These are phyloP conservation scores for Apiospora saccharicola DNA, from an alignment of 2,329 filamentous ascomycete species.

Conservation along the genomic window DNA sequence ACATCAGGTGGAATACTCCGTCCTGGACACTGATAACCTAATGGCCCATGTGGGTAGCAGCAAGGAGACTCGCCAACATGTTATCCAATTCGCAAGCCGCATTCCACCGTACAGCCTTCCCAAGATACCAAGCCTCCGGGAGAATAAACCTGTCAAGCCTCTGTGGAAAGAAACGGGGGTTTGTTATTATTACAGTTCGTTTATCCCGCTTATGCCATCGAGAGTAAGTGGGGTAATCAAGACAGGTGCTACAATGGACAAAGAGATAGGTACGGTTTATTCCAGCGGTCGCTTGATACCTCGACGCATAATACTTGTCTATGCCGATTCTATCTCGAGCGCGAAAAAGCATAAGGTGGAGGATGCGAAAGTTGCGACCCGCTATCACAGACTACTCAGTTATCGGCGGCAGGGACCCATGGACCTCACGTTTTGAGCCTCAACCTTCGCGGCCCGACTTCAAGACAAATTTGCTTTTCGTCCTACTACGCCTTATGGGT, in stretches of 20 bases:
- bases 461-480: not conserved
- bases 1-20: not conserved
- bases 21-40: not conserved
- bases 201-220: too few relatives aligned
- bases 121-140: not conserved
- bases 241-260: too few relatives aligned
- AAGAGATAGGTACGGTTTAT: too few relatives aligned
- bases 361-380: not conserved
- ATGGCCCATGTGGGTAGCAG: not conserved
- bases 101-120: not conserved
- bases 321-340: not conserved
- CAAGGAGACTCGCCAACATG: not conserved
- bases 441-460: not conserved
- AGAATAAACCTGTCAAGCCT: too few relatives aligned
- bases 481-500: too few relatives aligned
- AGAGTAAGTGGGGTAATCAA: too few relatives aligned
- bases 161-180: too few relatives aligned
- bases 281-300: too few relatives aligned
- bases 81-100: not conserved
- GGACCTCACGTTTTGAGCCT: not conserved
- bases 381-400: slow-evolving; percentile 1
- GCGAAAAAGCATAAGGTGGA: not conserved
- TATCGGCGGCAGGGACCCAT: not conserved
- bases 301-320: not conserved
- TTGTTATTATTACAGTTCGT: too few relatives aligned